Conservation (phyloP, 805 yeast species). For the Pichia membranifaciens region DNA sequence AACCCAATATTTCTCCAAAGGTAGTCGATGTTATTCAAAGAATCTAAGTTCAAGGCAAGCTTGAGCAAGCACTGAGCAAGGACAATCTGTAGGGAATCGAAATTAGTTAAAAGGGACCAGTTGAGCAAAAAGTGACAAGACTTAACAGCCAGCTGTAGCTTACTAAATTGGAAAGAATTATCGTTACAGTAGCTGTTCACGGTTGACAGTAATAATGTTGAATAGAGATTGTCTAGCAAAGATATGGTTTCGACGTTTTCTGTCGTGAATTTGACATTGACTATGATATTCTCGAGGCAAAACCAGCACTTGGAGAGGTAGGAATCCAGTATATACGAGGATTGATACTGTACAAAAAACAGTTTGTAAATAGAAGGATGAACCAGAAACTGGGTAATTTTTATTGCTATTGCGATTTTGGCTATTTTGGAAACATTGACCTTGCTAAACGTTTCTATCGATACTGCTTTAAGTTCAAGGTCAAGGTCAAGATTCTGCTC, state of each 20-base stretch:
- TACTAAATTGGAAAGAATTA: constrained; percentile 13
- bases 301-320: constrained; percentile 28
- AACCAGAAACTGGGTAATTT: constrained; percentile 23
- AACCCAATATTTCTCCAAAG: constrained; percentile 22
- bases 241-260: constrained; percentile 10
- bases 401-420: constrained; percentile 24
- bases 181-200: constrained; percentile 19
- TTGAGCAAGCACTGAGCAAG: constrained; percentile 26
- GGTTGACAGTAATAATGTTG: constrained; percentile 22
- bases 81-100: constrained; percentile 23
- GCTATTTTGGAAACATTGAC: constrained; percentile 16
- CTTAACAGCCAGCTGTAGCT: constrained; percentile 16
- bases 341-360: constrained; percentile 20
- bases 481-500: background rate
- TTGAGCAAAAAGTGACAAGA: constrained; percentile 26
- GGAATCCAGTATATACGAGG: constrained; percentile 21
- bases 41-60: constrained; percentile 15
- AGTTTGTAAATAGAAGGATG: constrained; percentile 19
- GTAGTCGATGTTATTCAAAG: constrained; percentile 16
- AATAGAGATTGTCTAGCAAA: constrained; percentile 26
- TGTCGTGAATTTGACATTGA: constrained; percentile 22
- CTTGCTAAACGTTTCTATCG: constrained; percentile 1
- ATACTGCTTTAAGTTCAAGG: no score
- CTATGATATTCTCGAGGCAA: constrained; percentile 27
- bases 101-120: constrained; percentile 25